Evolutionary conservation across 2,329 filamentous ascomycete species (phyloP), one percentile per base, ranked within the genome.

Genomic region (Fusarium pseudoanthophilum): DNA sequence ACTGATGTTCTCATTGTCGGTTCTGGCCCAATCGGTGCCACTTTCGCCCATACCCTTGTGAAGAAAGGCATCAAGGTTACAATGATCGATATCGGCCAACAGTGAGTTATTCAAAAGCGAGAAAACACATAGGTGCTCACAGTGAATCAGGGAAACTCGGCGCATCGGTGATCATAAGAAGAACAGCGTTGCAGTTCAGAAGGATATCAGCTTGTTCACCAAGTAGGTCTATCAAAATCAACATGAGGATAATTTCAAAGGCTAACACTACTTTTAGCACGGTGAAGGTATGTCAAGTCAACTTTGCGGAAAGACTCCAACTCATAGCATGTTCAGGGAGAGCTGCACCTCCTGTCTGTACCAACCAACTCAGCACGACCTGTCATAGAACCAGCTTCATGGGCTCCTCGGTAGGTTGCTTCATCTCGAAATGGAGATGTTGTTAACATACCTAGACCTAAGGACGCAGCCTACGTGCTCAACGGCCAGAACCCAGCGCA

Each of bases 181-280:
- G 39, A 64, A 64, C 57, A 64, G 61, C 21, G 34, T 64, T 28
- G 57, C 61, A 21, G 43, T 64, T 18, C 61, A 64, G 37, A 62
- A 64, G 32, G 57, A 64, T 37, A 62, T 64, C 30, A 64, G 43
- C 14, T 43, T 64, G 18, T 64, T 64, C 16, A 64, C 61, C 2
- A 62, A 64, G 57, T 64, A 26, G 43, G 61, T 28, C 8, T 6
- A 7, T 45, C 10, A 5, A 20, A 18, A 7, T 18, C 18, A 39
- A 11, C 5, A 11, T 5, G 26, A 26, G 26, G 5, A 4, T 26
- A 26, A 26, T 26, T 39, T 20, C 36, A 20, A 39, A 39, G 0
- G 7, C 36, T 51, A 21, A 64, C 20, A 30, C 2, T 0, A 0
- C 2, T 11, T 30, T 8, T 10, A 64, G 61, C 18, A 61, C 56